These are phyloP conservation scores for Aspergillus japonicus DNA, from an alignment of 2,329 filamentous ascomycete genomes.

Conservation along the genomic window DNA sequence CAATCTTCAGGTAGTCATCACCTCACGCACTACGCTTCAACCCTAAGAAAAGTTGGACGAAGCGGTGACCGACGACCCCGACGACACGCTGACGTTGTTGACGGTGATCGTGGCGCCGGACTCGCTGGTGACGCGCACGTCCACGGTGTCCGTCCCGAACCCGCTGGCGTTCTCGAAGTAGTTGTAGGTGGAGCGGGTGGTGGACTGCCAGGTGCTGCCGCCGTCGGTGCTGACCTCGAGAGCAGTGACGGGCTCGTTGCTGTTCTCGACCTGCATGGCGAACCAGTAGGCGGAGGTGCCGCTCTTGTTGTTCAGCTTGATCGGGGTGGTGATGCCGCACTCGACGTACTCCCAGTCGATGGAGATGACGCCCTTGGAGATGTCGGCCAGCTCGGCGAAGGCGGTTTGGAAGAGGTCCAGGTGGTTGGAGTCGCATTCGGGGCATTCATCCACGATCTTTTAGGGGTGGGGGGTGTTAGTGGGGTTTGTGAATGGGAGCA, in stretches of 20 bases:
- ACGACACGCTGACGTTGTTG: constrained; percentile 45
- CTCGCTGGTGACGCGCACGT: constrained; percentile 56
- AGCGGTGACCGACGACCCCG: constrained; percentile 23
- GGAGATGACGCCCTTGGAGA: constrained; percentile 49
- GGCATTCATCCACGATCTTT: constrained; percentile 58
- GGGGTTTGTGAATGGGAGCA: not conserved
- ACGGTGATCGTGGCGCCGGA: constrained; percentile 54
- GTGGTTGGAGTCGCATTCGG: constrained; percentile 54
- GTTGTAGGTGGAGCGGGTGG: constrained; percentile 56
- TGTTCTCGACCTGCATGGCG: constrained; percentile 64
- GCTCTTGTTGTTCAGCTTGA: constrained; percentile 55
- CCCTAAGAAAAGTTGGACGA: constrained; percentile 22
- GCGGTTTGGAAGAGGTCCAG: constrained; percentile 57
- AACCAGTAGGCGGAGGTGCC: constrained; percentile 54
- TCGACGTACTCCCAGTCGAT: constrained; percentile 52
- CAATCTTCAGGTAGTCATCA: too few species aligned
- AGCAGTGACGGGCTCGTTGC: constrained; percentile 55
- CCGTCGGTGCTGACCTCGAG: constrained; percentile 63
- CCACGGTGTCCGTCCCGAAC: constrained; percentile 55
- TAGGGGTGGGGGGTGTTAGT: not conserved
- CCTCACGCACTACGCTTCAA: not conserved
- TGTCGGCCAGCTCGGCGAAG: constrained; percentile 49
- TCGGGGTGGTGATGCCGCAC: constrained; percentile 52
- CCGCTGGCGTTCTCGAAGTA: constrained; percentile 62
- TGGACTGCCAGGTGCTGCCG: constrained; percentile 59